Evolutionary conservation across 306 rosid genomes (phyloP).

Genomic region (Argentina anserina): DNA sequence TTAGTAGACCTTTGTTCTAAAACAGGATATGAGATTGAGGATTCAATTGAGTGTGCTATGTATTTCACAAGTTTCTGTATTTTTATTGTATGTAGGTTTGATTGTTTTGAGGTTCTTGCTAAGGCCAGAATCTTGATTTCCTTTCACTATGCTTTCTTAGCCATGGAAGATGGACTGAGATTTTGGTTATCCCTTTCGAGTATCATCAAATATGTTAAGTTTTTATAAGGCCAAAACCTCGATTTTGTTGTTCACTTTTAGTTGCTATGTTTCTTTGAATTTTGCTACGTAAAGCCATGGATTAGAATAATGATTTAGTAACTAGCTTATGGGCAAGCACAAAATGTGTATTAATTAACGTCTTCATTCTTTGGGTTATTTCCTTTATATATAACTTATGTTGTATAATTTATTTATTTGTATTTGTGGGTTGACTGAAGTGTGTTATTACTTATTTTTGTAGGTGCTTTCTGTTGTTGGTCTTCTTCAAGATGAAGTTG

Average conservation of each 20-base stretch:
- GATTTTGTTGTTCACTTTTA: background rate
- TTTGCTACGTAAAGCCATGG: background rate
- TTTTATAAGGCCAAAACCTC: background rate
- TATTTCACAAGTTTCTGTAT: too few species aligned
- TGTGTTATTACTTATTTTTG: background rate
- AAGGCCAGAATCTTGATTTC: background rate
- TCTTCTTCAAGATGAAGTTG: conserved; percentile 97
- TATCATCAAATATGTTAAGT: background rate
- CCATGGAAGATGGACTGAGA: background rate
- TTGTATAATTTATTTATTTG: background rate
- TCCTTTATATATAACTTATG: too few species aligned
- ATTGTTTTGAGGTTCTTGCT: background rate
- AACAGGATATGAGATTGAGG: background rate
- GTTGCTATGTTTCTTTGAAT: background rate
- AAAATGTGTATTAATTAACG: too few species aligned
- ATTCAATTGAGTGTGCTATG: background rate
- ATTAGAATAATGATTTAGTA: background rate
- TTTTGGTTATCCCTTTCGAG: background rate
- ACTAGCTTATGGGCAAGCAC: too few species aligned
- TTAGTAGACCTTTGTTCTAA: background rate
- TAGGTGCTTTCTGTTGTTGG: conserved; percentile 98
- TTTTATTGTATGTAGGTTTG: background rate
- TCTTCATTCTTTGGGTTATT: too few species aligned
- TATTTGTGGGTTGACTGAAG: background rate
- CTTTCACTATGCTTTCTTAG: background rate